Base-by-base conservation (phyloP, 257 asterid species). In the Phtheirospermum japonicum region DNA sequence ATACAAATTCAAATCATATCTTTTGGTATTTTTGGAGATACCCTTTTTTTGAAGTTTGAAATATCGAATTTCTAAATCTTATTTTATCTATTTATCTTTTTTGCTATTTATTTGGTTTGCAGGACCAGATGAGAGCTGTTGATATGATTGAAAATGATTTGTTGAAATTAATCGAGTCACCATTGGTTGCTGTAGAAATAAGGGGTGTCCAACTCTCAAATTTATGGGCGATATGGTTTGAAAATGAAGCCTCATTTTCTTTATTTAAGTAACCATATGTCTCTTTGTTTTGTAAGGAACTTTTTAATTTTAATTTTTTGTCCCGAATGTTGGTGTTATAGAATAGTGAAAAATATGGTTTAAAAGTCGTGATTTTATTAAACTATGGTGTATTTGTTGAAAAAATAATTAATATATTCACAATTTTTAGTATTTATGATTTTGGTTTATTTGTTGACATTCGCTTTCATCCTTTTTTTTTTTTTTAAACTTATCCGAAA, bases 121-220 rank as follows among this genome's bases (percentile, higher is more conserved):
- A 83, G 96, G 96, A 88, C 63, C 96, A 88, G 65, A 66, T 61
- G 70, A 79, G 85, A 8, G 85, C 79, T 32, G 82, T 85, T 40
- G 90, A 76, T 5, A 69, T 76, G 71, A 85, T 88, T 62, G 50
- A 43, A 62, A 85, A 71, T 61, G 89, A 88, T 57, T 57, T 72
- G 1, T 40, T 88, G 78, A 73, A 30, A 57, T 28, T 77, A 53
- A 62, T 83, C 57, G 64, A 77, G 50, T 75, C 85, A 31, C 88
- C 88, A 45, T 64, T 85, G 68, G 67, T 80, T 53, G 95, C 85
- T 68, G 81, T 79, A 26, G 95, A 85, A 75, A 79, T 85, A 61
- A 80, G 90, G 71, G 90, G 95, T 2, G 80, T 83, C 82, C 90
- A 4, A 95, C 85, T 13, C 88, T 87, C 69, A 77, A 75, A 48